A percentile compares a stretch with the other conserved stretches of the same genome.
phyloP scores from a whole-genome alignment of 2,329 filamentous ascomycete genomes.

The Tolypocladium paradoxum region DNA sequence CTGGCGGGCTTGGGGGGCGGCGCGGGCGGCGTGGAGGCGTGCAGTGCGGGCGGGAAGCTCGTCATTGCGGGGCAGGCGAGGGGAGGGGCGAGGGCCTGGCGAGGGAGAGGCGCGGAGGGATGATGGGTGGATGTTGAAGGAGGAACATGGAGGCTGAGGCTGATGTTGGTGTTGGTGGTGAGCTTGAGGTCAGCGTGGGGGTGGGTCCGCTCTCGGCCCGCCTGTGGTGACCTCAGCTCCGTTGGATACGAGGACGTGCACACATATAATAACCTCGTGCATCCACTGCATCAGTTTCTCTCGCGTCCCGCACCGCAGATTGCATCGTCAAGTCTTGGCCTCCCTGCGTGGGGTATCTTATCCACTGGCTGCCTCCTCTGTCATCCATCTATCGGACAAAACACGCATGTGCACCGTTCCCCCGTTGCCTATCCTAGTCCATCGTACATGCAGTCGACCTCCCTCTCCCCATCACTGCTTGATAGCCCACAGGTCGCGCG shows the following conservation, averaged over 20 bases:
- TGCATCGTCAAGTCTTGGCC: neutral
- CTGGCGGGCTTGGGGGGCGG: conserved; percentile 63
- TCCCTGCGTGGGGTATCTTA: neutral
- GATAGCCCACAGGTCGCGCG: conserved; percentile 50
- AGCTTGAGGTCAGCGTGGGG: neutral
- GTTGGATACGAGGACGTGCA: no score
- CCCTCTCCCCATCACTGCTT: conserved; percentile 17
- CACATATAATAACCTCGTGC: no score
- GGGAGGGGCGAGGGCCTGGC: neutral
- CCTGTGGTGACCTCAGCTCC: neutral
- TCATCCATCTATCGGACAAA: neutral
- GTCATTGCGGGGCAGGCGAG: conserved; percentile 11
- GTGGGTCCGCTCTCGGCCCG: neutral
- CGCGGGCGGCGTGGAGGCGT: conserved; percentile 42
- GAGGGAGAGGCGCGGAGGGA: neutral
- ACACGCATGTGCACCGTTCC: neutral
- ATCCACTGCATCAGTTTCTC: neutral
- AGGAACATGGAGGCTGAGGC: neutral
- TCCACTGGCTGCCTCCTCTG: neutral
- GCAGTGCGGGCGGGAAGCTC: conserved; percentile 17
- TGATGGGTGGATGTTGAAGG: neutral
- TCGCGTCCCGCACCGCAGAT: neutral
- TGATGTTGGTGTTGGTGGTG: neutral
- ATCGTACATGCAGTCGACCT: neutral
- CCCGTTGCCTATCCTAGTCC: neutral